Conservation (phyloP, 2,329 filamentous ascomycete genomes). For the Epichloe amarillans region DNA sequence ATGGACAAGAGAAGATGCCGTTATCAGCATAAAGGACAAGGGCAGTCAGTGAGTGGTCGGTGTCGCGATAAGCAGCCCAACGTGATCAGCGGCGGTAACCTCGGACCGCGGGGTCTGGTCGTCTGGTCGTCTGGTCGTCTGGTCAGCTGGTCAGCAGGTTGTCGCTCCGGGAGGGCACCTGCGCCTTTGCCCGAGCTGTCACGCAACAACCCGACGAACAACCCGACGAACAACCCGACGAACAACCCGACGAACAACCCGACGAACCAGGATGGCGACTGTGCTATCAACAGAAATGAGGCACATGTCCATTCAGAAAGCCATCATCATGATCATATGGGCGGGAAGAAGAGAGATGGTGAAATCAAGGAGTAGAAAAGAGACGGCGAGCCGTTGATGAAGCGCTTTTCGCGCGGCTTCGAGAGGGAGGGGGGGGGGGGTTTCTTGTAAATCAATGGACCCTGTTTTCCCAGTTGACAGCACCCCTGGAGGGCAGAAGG, state of each 20-base stretch:
- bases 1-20: background rate
- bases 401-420: background rate
- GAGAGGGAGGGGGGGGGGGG: fast-evolving
- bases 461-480: no score
- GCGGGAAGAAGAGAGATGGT: background rate
- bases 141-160: slow-evolving; percentile 5
- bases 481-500: no score
- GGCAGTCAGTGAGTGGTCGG: background rate
- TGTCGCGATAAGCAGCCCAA: slow-evolving; percentile 4
- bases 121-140: background rate
- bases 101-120: slow-evolving; percentile 6
- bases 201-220: background rate
- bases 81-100: slow-evolving; percentile 9
- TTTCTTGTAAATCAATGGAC: no score
- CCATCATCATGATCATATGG: slow-evolving; percentile 6
- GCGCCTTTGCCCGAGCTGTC: slow-evolving; percentile 1
- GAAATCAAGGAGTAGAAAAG: background rate
- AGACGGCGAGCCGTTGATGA: no score
- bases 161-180: background rate
- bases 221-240: slow-evolving; percentile 1
- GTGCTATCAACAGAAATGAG: slow-evolving; percentile 1
- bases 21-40: background rate
- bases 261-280: background rate
- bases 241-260: background rate
- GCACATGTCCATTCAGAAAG: slow-evolving; percentile 5